Evolutionary conservation across 1,284 basidiomycete genomes (phyloP).

Genomic region (Trichosporon sp.): DNA sequence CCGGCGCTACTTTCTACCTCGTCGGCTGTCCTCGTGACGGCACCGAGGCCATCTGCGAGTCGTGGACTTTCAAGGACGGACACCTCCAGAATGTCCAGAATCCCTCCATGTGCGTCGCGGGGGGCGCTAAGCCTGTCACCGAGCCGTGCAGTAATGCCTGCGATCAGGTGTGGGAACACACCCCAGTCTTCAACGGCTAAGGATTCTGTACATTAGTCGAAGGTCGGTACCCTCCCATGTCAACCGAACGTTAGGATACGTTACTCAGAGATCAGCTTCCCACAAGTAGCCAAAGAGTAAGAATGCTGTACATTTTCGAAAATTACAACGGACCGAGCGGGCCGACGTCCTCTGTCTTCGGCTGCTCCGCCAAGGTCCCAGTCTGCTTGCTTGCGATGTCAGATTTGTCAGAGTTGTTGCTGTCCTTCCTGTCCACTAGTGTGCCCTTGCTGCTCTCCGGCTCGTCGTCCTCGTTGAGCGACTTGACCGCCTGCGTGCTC

Average conservation of each 20-base stretch:
- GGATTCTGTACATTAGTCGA: no score
- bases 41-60: not conserved
- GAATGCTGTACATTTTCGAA: slow-evolving; percentile 2
- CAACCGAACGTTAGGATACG: no score
- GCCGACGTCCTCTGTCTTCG: slow-evolving; percentile 3
- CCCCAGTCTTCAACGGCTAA: not conserved
- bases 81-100: not conserved
- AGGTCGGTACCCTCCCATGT: no score
- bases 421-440: not conserved
- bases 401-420: not conserved
- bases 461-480: slow-evolving; percentile 7
- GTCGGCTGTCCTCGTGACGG: not conserved
- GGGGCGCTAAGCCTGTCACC: not conserved
- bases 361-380: not conserved
- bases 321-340: slow-evolving; percentile 23
- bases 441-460: slow-evolving; percentile 1
- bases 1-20: not conserved
- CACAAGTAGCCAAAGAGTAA: not conserved
- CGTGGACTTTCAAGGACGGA: not conserved
- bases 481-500: slow-evolving; percentile 1
- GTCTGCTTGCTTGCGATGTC: not conserved
- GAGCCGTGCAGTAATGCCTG: not conserved
- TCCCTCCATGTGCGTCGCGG: not conserved
- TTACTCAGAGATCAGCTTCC: no score
- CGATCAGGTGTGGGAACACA: not conserved